Conservation (phyloP, 2,329 filamentous ascomycete species). For the Grosmannia penicillata region DNA sequence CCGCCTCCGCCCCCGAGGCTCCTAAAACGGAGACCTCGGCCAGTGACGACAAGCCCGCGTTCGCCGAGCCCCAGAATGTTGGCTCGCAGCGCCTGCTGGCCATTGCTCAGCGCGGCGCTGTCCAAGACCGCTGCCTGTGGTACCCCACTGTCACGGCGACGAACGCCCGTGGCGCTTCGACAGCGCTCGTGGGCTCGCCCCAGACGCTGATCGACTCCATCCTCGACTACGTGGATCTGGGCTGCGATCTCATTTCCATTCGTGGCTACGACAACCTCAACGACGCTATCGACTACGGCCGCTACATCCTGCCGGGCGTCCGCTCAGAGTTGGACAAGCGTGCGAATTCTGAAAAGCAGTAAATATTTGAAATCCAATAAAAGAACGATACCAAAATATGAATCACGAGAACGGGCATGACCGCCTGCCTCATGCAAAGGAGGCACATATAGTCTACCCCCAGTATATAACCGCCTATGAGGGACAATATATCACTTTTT, state of each 20-base stretch:
- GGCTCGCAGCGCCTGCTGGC: conserved; percentile 43
- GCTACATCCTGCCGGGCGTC: conserved; percentile 37
- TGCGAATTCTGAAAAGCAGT: not conserved
- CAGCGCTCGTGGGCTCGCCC: conserved; percentile 39
- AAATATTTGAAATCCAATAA: no score
- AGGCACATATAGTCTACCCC: no score
- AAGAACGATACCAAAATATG: no score
- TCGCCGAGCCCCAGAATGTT: conserved; percentile 36
- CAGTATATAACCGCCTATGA: no score
- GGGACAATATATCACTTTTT: no score
- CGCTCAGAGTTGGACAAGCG: conserved; percentile 20
- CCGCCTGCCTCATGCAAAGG: no score
- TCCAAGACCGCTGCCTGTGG: conserved; percentile 48
- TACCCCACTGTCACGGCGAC: conserved; percentile 48
- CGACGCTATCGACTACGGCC: conserved; percentile 43
- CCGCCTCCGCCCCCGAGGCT: no score
- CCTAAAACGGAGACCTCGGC: no score
- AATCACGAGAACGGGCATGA: no score
- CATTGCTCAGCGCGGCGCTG: conserved; percentile 38
- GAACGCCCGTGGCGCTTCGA: conserved; percentile 42
- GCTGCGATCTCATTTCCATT: conserved; percentile 40
- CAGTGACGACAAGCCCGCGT: conserved; percentile 13
- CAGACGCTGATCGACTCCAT: conserved; percentile 38
- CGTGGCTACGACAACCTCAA: conserved; percentile 47
- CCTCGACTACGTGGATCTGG: conserved; percentile 39